A percentile compares a stretch with the other conserved stretches of the same genome.
Evolutionary conservation across 768 basidiomycete genomes (phyloP).

Genomic region (Rickenella mellea): DNA sequence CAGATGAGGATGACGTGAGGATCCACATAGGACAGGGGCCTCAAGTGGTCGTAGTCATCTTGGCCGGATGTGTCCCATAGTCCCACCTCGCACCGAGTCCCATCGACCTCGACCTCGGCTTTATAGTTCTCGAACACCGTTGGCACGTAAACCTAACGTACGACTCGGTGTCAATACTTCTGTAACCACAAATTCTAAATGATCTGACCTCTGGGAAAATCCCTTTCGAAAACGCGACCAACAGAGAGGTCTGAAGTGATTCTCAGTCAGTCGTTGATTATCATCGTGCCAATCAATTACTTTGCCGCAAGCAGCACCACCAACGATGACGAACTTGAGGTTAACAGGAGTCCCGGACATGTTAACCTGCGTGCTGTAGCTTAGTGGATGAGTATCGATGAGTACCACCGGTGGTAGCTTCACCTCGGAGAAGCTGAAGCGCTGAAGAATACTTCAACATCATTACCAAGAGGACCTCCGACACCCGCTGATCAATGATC

Average conservation of each 20-base stretch:
- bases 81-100: slow-evolving; percentile 96
- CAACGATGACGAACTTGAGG: slow-evolving; percentile 39
- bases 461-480: no score
- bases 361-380: no score
- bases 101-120: slow-evolving; percentile 96
- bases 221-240: slow-evolving; percentile 32
- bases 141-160: slow-evolving; percentile 86
- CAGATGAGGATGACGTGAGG: slow-evolving; percentile 99
- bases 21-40: slow-evolving; percentile 96
- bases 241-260: slow-evolving; percentile 23
- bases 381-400: no score
- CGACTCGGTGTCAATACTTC: neutral
- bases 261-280: neutral
- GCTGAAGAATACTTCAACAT: no score
- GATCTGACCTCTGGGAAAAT: slow-evolving; percentile 28
- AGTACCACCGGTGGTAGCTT: no score
- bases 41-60: slow-evolving; percentile 97
- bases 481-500: no score
- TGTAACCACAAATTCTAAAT: neutral
- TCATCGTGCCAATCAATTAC: neutral
- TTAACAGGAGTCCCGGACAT: slow-evolving; percentile 42
- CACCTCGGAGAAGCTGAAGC: no score
- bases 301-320: slow-evolving; percentile 32
- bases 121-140: slow-evolving; percentile 99
- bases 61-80: slow-evolving; percentile 99